These are phyloP conservation scores for Monilinia aucupariae DNA, from an alignment of 2,329 filamentous ascomycete species.

Conservation along the genomic window DNA sequence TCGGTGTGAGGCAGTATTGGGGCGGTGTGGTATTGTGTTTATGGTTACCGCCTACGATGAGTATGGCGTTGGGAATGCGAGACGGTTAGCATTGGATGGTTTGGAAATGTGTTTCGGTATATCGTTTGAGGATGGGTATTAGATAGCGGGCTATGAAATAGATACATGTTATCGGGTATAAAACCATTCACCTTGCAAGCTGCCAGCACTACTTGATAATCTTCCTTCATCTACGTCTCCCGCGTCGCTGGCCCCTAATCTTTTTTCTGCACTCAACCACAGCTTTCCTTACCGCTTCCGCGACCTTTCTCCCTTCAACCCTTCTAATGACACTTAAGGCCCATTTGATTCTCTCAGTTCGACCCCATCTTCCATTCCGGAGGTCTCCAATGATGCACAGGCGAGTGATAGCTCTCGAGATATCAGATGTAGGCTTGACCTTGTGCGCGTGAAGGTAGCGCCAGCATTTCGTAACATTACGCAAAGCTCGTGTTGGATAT, in stretches of 20 bases:
- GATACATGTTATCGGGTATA: background rate
- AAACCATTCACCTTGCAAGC: background rate
- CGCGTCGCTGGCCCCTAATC: background rate
- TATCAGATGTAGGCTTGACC: slow-evolving; percentile 19
- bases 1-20: background rate
- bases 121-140: background rate
- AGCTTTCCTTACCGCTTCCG: slow-evolving; percentile 22
- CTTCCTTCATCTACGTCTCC: background rate
- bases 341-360: slow-evolving; percentile 26
- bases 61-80: background rate
- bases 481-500: slow-evolving; percentile 23
- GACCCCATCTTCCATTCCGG: slow-evolving; percentile 20
- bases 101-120: background rate
- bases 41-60: background rate
- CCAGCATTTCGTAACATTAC: slow-evolving; percentile 30
- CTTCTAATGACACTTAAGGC: slow-evolving; percentile 22
- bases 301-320: slow-evolving; percentile 30
- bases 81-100: background rate
- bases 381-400: slow-evolving; percentile 27
- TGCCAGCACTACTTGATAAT: background rate
- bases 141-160: background rate
- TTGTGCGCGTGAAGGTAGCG: slow-evolving; percentile 26
- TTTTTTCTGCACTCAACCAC: slow-evolving; percentile 22
- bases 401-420: slow-evolving; percentile 27
- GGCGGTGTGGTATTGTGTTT: background rate